These are phyloP conservation scores for Vitis rotundifolia DNA, from an alignment of 164 flowering plant species.

Conservation along the genomic window DNA sequence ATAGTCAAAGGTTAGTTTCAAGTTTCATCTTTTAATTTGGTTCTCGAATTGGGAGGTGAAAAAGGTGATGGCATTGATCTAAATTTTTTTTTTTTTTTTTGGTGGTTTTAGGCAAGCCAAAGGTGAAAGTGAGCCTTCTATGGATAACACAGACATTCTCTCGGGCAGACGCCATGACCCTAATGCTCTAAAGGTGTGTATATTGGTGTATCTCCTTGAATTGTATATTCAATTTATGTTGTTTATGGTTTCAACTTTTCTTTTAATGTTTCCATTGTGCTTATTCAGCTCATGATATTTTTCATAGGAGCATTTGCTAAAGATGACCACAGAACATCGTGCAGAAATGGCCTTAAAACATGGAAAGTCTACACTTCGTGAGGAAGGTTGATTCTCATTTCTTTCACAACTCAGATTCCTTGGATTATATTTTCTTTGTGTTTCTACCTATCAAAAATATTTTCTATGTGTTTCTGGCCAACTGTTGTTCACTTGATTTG, in stretches of 20 bases:
- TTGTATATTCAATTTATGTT: neutral
- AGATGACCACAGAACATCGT: conserved; percentile 84
- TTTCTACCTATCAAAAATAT: too few relatives aligned
- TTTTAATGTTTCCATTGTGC: neutral
- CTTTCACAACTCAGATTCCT: neutral
- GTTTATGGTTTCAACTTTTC: neutral
- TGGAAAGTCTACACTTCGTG: conserved; percentile 48
- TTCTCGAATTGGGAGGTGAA: neutral
- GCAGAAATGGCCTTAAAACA: conserved; percentile 79
- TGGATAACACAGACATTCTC: conserved; percentile 59
- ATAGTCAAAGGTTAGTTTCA: conserved; percentile 58
- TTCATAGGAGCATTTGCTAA: conserved; percentile 77
- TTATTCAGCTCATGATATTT: neutral
- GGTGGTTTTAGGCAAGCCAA: conserved; percentile 49
- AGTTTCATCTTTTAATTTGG: neutral
- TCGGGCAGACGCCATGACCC: conserved; percentile 65
- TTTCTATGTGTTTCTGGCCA: too few relatives aligned
- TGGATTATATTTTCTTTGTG: too few relatives aligned
- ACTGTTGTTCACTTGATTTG: too few relatives aligned
- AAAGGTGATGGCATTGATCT: neutral
- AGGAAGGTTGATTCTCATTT: conserved; percentile 48
- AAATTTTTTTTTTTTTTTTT: neutral
- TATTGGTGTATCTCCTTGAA: neutral
- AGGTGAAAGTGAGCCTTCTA: conserved; percentile 30
- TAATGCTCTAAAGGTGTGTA: conserved; percentile 72